Conservation (phyloP, 2,329 filamentous ascomycete genomes). For the Colletotrichum sp. region DNA sequence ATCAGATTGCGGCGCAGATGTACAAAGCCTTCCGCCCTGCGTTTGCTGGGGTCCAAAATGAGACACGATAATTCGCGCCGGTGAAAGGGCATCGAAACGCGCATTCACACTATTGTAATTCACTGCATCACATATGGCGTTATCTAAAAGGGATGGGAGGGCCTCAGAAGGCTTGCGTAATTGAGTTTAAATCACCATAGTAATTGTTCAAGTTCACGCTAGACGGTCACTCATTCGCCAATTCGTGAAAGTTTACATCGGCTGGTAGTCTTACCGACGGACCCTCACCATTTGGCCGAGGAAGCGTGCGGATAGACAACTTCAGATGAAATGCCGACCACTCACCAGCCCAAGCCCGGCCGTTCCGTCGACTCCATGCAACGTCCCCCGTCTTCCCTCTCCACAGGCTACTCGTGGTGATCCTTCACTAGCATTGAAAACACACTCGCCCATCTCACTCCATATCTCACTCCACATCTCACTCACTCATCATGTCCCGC, state of each 20-base stretch:
- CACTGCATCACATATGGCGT: neutral
- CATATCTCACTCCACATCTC: neutral
- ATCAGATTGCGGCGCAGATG: neutral
- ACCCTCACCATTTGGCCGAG: neutral
- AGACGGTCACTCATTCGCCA: neutral
- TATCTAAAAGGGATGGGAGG: neutral
- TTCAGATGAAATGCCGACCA: neutral
- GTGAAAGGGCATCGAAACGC: neutral
- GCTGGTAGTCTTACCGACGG: neutral
- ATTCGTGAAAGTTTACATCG: neutral
- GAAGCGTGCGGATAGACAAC: neutral
- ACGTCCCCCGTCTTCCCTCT: neutral
- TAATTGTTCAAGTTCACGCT: neutral
- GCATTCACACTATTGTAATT: neutral
- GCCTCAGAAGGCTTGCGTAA: neutral
- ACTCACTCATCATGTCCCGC: neutral
- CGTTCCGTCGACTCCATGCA: neutral
- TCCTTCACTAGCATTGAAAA: neutral
- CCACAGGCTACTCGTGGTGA: fast-evolving
- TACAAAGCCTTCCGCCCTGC: neutral
- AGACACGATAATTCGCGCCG: neutral
- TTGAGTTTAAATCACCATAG: neutral
- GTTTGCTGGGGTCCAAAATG: neutral
- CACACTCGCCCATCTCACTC: neutral
- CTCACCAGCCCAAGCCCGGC: neutral